These are phyloP conservation scores for Moringa oleifera DNA, from an alignment of 345 rosid species.

Conservation along the genomic window DNA sequence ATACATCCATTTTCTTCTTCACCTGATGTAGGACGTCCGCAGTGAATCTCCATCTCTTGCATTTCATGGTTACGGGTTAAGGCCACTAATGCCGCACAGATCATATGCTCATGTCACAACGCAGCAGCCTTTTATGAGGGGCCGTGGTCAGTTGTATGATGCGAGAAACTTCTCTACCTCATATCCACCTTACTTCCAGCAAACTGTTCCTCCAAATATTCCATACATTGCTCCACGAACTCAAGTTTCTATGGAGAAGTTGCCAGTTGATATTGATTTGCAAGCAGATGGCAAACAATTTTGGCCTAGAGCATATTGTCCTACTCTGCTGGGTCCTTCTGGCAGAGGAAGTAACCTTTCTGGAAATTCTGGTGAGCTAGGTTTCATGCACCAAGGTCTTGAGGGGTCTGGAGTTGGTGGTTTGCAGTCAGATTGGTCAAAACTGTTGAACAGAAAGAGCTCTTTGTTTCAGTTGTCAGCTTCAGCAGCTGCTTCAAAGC, in stretches of 20 bases:
- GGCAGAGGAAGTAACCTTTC: constrained; percentile 22
- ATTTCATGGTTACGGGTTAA: constrained; percentile 31
- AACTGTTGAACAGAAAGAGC: constrained; percentile 20
- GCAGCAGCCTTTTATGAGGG: constrained; percentile 20
- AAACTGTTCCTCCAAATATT: constrained; percentile 23
- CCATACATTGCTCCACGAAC: constrained; percentile 19
- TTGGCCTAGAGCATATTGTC: constrained; percentile 26
- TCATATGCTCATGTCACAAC: constrained; percentile 22
- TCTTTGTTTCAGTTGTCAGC: constrained; percentile 25
- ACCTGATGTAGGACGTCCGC: constrained; percentile 27
- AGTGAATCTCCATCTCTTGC: constrained; percentile 27
- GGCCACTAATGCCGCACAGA: constrained; percentile 26
- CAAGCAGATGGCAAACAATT: constrained; percentile 26
- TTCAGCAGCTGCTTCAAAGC: constrained; percentile 25
- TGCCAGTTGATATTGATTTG: constrained; percentile 27
- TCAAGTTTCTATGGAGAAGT: constrained; percentile 28
- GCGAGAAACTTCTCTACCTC: constrained; percentile 22
- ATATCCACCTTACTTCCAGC: constrained; percentile 30
- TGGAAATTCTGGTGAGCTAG: constrained; percentile 22
- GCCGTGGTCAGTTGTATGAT: constrained; percentile 29
- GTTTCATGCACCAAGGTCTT: constrained; percentile 24
- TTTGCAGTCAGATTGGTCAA: constrained; percentile 33
- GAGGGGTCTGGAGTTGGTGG: constrained; percentile 27
- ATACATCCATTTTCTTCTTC: constrained; percentile 5
- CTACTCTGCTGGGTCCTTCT: constrained; percentile 20